Percentiles rank a stretch among this genome's conserved stretches.
Evolutionary conservation across 148 eudicot genomes (phyloP).

Genomic region (Silene uniflora): DNA sequence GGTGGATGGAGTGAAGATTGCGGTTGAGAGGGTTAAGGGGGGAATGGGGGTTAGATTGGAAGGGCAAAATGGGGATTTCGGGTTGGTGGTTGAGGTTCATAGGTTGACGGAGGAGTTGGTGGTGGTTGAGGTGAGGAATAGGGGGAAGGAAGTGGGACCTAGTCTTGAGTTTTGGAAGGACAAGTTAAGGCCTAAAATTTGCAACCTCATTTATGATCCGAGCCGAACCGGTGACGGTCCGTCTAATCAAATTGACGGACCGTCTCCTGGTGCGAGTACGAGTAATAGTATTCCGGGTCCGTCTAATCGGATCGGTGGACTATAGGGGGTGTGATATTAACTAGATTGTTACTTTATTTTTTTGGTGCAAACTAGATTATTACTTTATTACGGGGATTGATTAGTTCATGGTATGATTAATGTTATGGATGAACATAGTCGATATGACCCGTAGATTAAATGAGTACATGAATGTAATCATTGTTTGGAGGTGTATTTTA

Average conservation of each 20-base stretch:
- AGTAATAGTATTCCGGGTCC: not conserved
- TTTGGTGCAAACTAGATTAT: too few relatives aligned
- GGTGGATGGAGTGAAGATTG: conserved; percentile 39
- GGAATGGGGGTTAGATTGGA: conserved; percentile 41
- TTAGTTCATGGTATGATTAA: not conserved
- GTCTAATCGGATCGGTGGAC: not conserved
- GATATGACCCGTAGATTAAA: not conserved
- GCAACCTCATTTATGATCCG: conserved; percentile 9
- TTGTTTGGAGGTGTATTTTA: not conserved
- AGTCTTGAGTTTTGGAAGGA: conserved; percentile 30
- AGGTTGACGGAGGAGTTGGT: conserved; percentile 29
- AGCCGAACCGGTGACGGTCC: not conserved
- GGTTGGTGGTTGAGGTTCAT: conserved; percentile 27
- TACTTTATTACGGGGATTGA: not conserved
- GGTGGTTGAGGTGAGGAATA: conserved; percentile 27
- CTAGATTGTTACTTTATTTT: not conserved
- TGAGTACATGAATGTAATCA: not conserved
- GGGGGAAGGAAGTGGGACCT: conserved; percentile 27
- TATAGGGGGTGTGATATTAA: not conserved
- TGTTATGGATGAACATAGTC: not conserved
- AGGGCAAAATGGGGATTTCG: conserved; percentile 39
- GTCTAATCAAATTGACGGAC: not conserved
- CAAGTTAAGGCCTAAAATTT: conserved; percentile 22
- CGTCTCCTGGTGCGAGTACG: not conserved
- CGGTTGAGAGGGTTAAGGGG: conserved; percentile 36